These are phyloP conservation scores for Penicillium sp. DNA, from an alignment of 2,329 filamentous ascomycete genomes.

Conservation along the genomic window DNA sequence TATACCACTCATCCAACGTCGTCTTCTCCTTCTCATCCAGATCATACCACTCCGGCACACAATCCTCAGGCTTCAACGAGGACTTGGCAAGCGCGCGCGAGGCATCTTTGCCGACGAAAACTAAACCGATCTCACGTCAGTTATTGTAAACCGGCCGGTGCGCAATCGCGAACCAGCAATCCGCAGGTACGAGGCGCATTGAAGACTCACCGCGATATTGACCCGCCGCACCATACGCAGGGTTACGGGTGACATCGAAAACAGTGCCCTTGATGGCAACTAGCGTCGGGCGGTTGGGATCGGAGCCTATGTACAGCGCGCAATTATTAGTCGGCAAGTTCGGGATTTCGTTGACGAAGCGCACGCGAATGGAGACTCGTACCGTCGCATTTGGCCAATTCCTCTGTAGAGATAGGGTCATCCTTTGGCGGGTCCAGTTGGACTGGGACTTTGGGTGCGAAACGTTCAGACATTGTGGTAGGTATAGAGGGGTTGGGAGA, in stretches of 20 bases:
- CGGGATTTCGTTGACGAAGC: not conserved
- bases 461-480: conserved; percentile 40
- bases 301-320: conserved; percentile 36
- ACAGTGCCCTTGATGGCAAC: conserved; percentile 81
- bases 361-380: conserved; percentile 20
- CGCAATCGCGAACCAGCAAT: not conserved
- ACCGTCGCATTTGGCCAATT: conserved; percentile 84
- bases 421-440: conserved; percentile 81
- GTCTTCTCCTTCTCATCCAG: conserved; percentile 83
- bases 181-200: not conserved
- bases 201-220: conserved; percentile 76
- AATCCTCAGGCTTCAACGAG: conserved; percentile 84
- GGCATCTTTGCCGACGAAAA: conserved; percentile 93
- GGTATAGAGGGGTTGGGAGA: not conserved
- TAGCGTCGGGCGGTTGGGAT: conserved; percentile 56
- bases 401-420: conserved; percentile 79
- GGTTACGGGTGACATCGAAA: conserved; percentile 91
- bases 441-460: conserved; percentile 47
- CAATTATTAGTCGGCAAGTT: not conserved
- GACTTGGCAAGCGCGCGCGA: conserved; percentile 88
- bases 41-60: conserved; percentile 78
- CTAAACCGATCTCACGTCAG: conserved; percentile 52
- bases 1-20: conserved; percentile 87
- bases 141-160: conserved; percentile 5
- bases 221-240: conserved; percentile 78